Evolutionary conservation across 1,139 yeast species (phyloP).

Genomic region (Suhomyces yuchorum): DNA sequence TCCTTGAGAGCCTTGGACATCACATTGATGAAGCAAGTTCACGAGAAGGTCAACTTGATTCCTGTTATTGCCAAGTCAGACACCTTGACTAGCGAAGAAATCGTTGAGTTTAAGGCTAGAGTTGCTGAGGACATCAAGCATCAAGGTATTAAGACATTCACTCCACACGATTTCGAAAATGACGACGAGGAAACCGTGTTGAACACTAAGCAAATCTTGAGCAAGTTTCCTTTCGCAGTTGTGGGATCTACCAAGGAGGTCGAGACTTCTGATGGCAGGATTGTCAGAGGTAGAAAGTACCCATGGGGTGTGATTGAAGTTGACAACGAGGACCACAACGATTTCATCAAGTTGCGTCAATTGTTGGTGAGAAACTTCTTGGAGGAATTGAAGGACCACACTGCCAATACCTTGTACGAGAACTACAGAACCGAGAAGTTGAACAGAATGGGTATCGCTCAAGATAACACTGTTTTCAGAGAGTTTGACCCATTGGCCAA

Average conservation of each 20-base stretch:
- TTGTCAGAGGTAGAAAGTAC: conserved; percentile 88
- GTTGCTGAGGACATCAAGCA: conserved; percentile 74
- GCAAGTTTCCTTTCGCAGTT: conserved; percentile 87
- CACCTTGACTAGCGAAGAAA: conserved; percentile 87
- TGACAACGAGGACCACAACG: conserved; percentile 93
- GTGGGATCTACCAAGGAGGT: conserved; percentile 87
- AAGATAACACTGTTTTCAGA: conserved; percentile 87
- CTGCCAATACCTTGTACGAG: conserved; percentile 78
- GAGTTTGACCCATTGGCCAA: conserved; percentile 92
- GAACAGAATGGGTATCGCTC: conserved; percentile 81
- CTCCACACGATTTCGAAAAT: conserved; percentile 75
- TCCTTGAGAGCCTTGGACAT: conserved; percentile 87
- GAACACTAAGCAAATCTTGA: conserved; percentile 67
- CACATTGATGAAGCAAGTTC: conserved; percentile 83
- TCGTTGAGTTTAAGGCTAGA: conserved; percentile 68
- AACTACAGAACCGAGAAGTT: conserved; percentile 87
- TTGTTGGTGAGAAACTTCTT: conserved; percentile 85
- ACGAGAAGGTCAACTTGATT: conserved; percentile 88
- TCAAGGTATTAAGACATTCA: conserved; percentile 77
- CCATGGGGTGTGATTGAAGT: conserved; percentile 99
- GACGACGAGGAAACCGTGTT: conserved; percentile 84
- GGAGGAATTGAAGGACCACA: conserved; percentile 91
- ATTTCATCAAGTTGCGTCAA: conserved; percentile 88
- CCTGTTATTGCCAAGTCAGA: conserved; percentile 97
- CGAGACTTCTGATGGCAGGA: conserved; percentile 70